Evolutionary conservation across 192 early-diverging fungal genomes (phyloP).

Genomic region (Chytriomyces sp.): DNA sequence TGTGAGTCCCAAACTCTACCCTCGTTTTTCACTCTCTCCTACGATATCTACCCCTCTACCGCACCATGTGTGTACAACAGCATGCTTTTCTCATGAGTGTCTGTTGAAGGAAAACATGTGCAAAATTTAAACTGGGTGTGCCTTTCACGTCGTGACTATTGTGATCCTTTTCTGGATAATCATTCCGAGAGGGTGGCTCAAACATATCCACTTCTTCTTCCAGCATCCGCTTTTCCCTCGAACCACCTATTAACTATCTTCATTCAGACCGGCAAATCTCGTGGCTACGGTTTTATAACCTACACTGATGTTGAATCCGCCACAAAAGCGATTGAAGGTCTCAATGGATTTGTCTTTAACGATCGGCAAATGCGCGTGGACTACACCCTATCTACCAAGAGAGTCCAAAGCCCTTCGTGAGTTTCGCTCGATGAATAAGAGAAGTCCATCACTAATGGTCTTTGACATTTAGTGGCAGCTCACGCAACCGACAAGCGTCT

Average conservation of each 20-base stretch:
- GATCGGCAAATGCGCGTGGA: constrained; percentile 41
- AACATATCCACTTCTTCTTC: too few relatives aligned
- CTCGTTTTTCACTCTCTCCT: neutral
- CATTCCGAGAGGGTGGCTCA: too few relatives aligned
- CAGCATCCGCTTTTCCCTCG: too few relatives aligned
- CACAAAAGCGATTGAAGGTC: constrained; percentile 59
- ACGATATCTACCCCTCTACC: neutral
- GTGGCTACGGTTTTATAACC: constrained; percentile 75
- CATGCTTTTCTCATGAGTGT: neutral
- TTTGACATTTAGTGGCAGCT: neutral
- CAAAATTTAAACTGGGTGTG: constrained; percentile 3
- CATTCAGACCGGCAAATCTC: constrained; percentile 61
- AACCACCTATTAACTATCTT: neutral
- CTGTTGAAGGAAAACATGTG: constrained; percentile 30
- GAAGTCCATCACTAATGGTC: too few relatives aligned
- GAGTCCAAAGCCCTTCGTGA: neutral
- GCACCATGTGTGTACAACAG: constrained; percentile 23
- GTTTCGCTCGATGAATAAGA: neutral
- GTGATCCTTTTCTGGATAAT: neutral
- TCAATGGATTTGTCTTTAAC: constrained; percentile 59
- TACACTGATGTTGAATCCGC: constrained; percentile 58
- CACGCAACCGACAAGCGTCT: neutral
- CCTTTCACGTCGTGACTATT: neutral
- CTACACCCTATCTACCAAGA: constrained; percentile 60
- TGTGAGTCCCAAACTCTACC: constrained; percentile 20